Conservation (phyloP, 495 filamentous ascomycete genomes). For the Aspergillus homomorphus region DNA sequence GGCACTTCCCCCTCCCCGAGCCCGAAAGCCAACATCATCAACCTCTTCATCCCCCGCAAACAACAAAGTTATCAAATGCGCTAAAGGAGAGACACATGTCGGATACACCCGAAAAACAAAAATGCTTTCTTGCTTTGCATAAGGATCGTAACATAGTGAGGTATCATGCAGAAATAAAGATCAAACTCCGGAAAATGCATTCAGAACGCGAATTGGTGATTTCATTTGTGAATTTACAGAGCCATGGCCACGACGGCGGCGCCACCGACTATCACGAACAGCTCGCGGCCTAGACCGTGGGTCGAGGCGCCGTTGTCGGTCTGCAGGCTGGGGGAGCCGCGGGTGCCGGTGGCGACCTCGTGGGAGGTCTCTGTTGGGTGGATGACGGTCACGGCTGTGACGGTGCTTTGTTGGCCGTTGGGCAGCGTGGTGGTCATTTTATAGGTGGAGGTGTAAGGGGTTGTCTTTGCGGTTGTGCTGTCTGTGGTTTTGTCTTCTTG, state of each 20-base stretch:
- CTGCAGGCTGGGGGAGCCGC: slow-evolving; percentile 40
- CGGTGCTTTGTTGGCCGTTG: slow-evolving; percentile 56
- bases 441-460: slow-evolving; percentile 31
- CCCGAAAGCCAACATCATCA: too few relatives aligned
- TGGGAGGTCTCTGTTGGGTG: slow-evolving; percentile 28
- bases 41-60: too few relatives aligned
- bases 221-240: slow-evolving; percentile 23
- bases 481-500: neutral
- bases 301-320: slow-evolving; percentile 35
- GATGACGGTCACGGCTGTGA: slow-evolving; percentile 49
- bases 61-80: too few relatives aligned
- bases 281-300: slow-evolving; percentile 33
- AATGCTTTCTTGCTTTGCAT: neutral
- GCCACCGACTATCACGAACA: slow-evolving; percentile 44
- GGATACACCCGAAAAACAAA: slow-evolving; percentile 2
- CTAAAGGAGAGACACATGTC: slow-evolving; percentile 12
- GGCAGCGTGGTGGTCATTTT: slow-evolving; percentile 63
- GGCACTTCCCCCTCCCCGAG: too few relatives aligned
- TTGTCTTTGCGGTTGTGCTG: slow-evolving; percentile 23
- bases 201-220: neutral
- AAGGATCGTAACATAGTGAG: slow-evolving; percentile 13
- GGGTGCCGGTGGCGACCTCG: slow-evolving; percentile 24
- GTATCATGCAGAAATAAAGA: slow-evolving; percentile 26
- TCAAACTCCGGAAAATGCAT: neutral
- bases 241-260: slow-evolving; percentile 40